Evolutionary conservation across 768 basidiomycete genomes (phyloP).

Genomic region (Leccinum olivaceopallidum): DNA sequence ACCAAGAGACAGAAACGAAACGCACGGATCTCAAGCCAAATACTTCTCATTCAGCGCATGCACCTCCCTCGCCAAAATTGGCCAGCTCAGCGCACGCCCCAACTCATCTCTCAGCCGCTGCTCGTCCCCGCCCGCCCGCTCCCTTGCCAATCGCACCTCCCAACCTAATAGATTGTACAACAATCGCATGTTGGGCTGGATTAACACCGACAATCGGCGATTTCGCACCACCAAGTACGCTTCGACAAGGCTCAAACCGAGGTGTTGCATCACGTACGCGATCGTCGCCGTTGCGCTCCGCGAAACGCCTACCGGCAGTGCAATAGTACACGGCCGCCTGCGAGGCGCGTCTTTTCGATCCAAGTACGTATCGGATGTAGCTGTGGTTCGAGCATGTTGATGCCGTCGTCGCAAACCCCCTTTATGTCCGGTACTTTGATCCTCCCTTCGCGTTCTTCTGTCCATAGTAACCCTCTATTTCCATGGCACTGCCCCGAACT

Average conservation of each 20-base stretch:
- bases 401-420: slow-evolving; percentile 94
- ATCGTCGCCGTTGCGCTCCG: slow-evolving; percentile 94
- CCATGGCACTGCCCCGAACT: slow-evolving; percentile 44
- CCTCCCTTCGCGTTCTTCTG: slow-evolving; percentile 83
- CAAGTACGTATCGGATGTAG: slow-evolving; percentile 87
- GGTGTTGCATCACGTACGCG: slow-evolving; percentile 96
- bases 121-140: slow-evolving; percentile 58
- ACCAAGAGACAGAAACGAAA: not conserved
- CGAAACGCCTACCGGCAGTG: slow-evolving; percentile 96
- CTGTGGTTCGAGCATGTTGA: slow-evolving; percentile 89
- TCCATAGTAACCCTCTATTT: slow-evolving; percentile 77
- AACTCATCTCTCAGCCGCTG: slow-evolving; percentile 56
- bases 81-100: slow-evolving; percentile 75
- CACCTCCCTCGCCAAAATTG: slow-evolving; percentile 82
- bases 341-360: slow-evolving; percentile 82
- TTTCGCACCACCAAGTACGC: slow-evolving; percentile 94
- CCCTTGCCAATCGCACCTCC: slow-evolving; percentile 87
- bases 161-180: slow-evolving; percentile 93
- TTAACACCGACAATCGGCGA: slow-evolving; percentile 83
- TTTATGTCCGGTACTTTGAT: slow-evolving; percentile 92
- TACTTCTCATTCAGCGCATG: slow-evolving; percentile 88
- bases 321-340: slow-evolving; percentile 89
- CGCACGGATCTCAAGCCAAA: slow-evolving; percentile 37
- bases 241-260: slow-evolving; percentile 81
- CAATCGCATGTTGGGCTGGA: slow-evolving; percentile 93